Evolutionary conservation across 2,329 filamentous ascomycete genomes (phyloP).

Genomic region (Aspergillus sp.): DNA sequence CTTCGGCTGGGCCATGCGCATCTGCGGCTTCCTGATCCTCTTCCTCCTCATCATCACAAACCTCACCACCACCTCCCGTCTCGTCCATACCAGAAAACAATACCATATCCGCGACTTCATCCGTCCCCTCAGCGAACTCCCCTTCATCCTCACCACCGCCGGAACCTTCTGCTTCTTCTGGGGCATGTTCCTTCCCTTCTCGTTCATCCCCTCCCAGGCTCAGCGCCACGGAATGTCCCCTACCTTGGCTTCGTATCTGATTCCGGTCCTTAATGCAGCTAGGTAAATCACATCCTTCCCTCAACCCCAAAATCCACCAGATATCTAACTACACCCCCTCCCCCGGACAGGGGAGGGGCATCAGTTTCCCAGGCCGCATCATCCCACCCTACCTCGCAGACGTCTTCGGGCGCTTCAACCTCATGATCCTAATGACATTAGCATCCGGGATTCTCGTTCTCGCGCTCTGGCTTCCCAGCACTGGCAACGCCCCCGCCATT

Average conservation of each 20-base stretch:
- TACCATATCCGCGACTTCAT: slow-evolving; percentile 14
- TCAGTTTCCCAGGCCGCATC: slow-evolving; percentile 57
- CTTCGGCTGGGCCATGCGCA: slow-evolving; percentile 60
- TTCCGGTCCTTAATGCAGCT: slow-evolving; percentile 57
- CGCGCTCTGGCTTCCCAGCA: slow-evolving; percentile 58
- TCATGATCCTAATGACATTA: slow-evolving; percentile 18
- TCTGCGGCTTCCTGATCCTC: slow-evolving; percentile 61
- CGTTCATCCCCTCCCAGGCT: slow-evolving; percentile 17
- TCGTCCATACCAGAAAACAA: slow-evolving; percentile 22
- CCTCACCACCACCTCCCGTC: slow-evolving; percentile 52
- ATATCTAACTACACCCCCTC: no score
- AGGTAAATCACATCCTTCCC: slow-evolving; percentile 18
- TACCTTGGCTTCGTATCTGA: slow-evolving; percentile 54
- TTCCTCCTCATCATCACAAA: slow-evolving; percentile 53
- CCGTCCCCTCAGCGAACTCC: slow-evolving; percentile 13
- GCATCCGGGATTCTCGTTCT: slow-evolving; percentile 31
- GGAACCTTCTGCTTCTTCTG: slow-evolving; percentile 44
- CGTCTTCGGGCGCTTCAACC: slow-evolving; percentile 41
- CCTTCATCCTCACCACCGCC: slow-evolving; percentile 21
- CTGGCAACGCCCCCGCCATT: slow-evolving; percentile 59
- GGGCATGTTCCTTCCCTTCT: slow-evolving; percentile 28
- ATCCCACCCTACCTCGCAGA: slow-evolving; percentile 58
- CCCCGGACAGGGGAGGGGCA: no score
- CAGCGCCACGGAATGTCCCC: slow-evolving; percentile 16
- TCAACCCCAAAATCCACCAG: no score